phyloP scores from a whole-genome alignment of 495 filamentous ascomycete genomes.

The Annulohypoxylon nitens region DNA sequence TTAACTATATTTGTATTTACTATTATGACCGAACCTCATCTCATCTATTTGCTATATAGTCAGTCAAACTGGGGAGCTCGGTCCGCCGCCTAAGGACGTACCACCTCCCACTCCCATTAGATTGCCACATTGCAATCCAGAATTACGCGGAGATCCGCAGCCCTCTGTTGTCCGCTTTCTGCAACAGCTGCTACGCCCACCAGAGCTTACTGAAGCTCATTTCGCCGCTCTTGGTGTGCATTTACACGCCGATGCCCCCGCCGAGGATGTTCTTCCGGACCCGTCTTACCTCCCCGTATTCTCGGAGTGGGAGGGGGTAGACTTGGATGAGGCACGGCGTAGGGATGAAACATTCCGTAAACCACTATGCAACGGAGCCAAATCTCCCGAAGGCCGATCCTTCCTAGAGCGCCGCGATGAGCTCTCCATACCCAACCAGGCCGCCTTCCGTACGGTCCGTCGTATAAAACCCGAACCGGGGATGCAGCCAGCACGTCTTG shows the following conservation, averaged over 20 bases:
- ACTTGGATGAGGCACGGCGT: slow-evolving; percentile 57
- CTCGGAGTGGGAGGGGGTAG: slow-evolving; percentile 60
- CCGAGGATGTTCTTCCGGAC: slow-evolving; percentile 62
- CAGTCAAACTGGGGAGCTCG: slow-evolving; percentile 40
- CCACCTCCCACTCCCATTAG: slow-evolving; percentile 66
- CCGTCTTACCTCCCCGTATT: slow-evolving; percentile 61
- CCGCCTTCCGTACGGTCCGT: slow-evolving; percentile 66
- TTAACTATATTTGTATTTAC: not conserved
- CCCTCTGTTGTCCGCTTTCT: slow-evolving; percentile 58
- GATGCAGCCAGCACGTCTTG: slow-evolving; percentile 60
- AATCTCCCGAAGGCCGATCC: slow-evolving; percentile 63
- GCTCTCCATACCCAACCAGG: slow-evolving; percentile 62
- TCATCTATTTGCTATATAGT: slow-evolving; percentile 52
- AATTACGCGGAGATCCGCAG: slow-evolving; percentile 35
- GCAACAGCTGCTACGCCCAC: slow-evolving; percentile 62
- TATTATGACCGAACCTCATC: slow-evolving; percentile 30
- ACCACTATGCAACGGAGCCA: slow-evolving; percentile 59
- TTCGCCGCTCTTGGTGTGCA: slow-evolving; percentile 65
- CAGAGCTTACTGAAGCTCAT: slow-evolving; percentile 59
- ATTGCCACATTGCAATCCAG: slow-evolving; percentile 61
- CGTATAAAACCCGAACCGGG: slow-evolving; percentile 63
- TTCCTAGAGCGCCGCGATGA: slow-evolving; percentile 67
- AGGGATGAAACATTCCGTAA: slow-evolving; percentile 59
- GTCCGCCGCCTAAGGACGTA: slow-evolving; percentile 60
- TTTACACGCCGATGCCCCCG: slow-evolving; percentile 58